Percentiles rank a stretch among this genome's conserved stretches.
Evolutionary conservation across 768 basidiomycete species (phyloP).

Genomic region (Lentinula boryana): DNA sequence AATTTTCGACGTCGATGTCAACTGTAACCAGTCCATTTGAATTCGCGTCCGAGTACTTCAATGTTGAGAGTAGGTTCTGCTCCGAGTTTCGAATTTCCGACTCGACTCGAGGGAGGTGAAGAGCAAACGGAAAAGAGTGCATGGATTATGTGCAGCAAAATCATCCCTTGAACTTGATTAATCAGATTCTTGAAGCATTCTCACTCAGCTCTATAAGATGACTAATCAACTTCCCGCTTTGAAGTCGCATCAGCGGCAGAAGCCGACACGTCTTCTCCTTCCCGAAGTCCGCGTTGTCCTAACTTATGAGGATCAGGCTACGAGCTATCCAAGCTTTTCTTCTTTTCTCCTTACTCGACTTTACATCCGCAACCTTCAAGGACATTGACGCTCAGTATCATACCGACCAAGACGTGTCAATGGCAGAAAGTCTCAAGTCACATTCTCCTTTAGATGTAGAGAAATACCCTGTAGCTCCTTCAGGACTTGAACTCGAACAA

Average conservation of each 20-base stretch:
- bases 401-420: constrained; percentile 22
- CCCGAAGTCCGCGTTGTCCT: neutral
- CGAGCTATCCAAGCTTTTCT: neutral
- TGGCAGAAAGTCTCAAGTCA: constrained; percentile 28
- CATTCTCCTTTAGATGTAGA: constrained; percentile 53
- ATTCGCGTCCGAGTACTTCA: no score
- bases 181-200: no score
- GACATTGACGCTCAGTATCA: neutral
- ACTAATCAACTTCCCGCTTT: neutral
- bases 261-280: neutral
- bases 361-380: neutral
- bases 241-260: neutral
- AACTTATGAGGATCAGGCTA: neutral
- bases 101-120: no score
- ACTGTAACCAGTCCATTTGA: neutral
- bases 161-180: no score
- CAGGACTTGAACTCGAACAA: constrained; percentile 53
- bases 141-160: no score
- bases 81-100: no score
- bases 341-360: neutral
- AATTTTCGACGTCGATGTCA: no score
- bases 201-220: no score
- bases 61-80: no score
- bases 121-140: no score
- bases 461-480: constrained; percentile 53